Conservation (phyloP, 2,329 filamentous ascomycete genomes). For the Akanthomyces muscarius region DNA sequence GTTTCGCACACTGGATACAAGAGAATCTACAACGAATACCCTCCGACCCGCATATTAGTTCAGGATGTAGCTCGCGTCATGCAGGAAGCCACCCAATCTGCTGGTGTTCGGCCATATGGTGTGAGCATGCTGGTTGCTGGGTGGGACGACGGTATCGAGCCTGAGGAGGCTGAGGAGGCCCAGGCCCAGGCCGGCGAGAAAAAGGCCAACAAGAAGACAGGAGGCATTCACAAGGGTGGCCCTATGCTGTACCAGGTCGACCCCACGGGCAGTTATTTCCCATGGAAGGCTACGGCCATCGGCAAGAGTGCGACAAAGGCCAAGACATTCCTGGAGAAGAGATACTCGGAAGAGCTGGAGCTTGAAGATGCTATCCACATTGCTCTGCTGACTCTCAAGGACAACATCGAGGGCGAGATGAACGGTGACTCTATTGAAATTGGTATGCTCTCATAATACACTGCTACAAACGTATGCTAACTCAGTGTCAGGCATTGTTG, state of each 20-base stretch:
- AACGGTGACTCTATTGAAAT: conserved; percentile 98
- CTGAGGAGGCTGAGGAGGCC: conserved; percentile 66
- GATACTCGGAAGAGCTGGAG: conserved; percentile 95
- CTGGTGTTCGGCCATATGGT: conserved; percentile 94
- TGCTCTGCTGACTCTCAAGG: conserved; percentile 92
- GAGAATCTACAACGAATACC: conserved; percentile 99
- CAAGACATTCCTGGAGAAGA: conserved; percentile 98
- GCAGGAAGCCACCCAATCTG: conserved; percentile 97
- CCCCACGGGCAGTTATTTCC: conserved; percentile 97
- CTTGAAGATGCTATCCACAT: conserved; percentile 98
- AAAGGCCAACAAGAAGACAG: conserved; percentile 79
- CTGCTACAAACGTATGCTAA: conserved; percentile 23
- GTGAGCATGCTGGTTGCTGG: conserved; percentile 93
- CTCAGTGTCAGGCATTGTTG: conserved; percentile 71
- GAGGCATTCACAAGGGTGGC: conserved; percentile 90
- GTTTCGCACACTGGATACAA: conserved; percentile 98
- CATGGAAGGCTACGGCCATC: conserved; percentile 98
- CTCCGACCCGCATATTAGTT: conserved; percentile 97
- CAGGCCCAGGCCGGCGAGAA: conserved; percentile 61
- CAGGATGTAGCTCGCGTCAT: conserved; percentile 97
- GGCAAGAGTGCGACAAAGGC: conserved; percentile 97
- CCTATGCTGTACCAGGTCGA: conserved; percentile 99
- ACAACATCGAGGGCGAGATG: conserved; percentile 99
- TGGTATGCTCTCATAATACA: conserved; percentile 46
- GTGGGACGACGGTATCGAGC: conserved; percentile 95